Evolutionary conservation across 352 stramenopile species (phyloP).

Genomic region (Nothophytophthora sp.): DNA sequence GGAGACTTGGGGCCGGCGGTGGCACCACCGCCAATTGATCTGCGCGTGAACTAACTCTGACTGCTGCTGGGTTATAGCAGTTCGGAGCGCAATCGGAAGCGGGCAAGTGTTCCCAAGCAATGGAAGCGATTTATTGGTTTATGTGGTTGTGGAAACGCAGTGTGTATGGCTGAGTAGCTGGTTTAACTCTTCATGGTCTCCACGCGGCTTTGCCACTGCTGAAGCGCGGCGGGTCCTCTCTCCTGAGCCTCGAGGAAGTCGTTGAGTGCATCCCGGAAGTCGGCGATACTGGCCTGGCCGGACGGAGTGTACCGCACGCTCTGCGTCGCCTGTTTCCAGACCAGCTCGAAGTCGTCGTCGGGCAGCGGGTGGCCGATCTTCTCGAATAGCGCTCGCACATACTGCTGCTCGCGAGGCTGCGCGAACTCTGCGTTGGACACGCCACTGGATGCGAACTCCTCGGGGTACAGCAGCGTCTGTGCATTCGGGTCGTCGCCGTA

Average conservation of each 20-base stretch:
- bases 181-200: slow-evolving; percentile 26
- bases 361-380: slow-evolving; percentile 65
- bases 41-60: slow-evolving; percentile 25
- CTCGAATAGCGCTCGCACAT: slow-evolving; percentile 68
- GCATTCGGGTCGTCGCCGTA: slow-evolving; percentile 87
- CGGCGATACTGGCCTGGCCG: slow-evolving; percentile 54
- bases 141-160: background rate
- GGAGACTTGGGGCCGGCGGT: slow-evolving; percentile 56
- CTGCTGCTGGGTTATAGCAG: background rate
- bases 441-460: slow-evolving; percentile 78
- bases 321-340: slow-evolving; percentile 63
- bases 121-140: slow-evolving; percentile 17
- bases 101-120: slow-evolving; percentile 2
- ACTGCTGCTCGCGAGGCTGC: slow-evolving; percentile 52
- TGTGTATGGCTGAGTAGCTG: too few relatives aligned
- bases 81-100: background rate
- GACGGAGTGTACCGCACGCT: slow-evolving; percentile 42
- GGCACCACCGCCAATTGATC: slow-evolving; percentile 35
- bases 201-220: slow-evolving; percentile 49
- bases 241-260: slow-evolving; percentile 60
- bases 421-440: slow-evolving; percentile 87
- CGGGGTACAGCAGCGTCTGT: slow-evolving; percentile 84
- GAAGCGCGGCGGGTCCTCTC: slow-evolving; percentile 38
- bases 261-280: slow-evolving; percentile 79
- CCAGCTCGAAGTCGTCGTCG: slow-evolving; percentile 66